phyloP scores from a whole-genome alignment of 768 basidiomycete species.

The Calvatia gigantea region DNA sequence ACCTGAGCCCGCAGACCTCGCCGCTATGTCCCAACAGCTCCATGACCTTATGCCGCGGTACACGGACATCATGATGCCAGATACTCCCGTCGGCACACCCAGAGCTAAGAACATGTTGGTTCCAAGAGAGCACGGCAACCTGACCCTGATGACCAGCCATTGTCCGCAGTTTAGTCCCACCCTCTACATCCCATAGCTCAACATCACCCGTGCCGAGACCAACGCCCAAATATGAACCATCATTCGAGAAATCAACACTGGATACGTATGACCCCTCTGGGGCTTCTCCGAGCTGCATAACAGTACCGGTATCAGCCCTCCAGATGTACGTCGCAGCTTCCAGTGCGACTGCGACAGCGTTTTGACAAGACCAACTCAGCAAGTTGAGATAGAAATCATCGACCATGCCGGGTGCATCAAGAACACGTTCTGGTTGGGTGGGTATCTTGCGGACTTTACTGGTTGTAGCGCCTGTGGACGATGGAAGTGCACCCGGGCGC shows the following conservation, averaged over 20 bases:
- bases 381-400: constrained; percentile 99
- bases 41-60: constrained; percentile 84
- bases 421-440: constrained; percentile 85
- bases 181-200: constrained; percentile 92
- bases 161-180: constrained; percentile 76
- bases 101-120: constrained; percentile 78
- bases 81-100: constrained; percentile 95
- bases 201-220: constrained; percentile 81
- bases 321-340: constrained; percentile 88
- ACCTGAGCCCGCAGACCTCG: constrained; percentile 90
- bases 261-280: constrained; percentile 75
- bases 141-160: constrained; percentile 88
- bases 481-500: constrained; percentile 57
- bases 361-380: constrained; percentile 82
- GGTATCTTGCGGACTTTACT: constrained; percentile 81
- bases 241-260: constrained; percentile 74
- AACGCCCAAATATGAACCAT: constrained; percentile 78
- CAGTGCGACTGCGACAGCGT: constrained; percentile 87
- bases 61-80: constrained; percentile 93
- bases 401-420: constrained; percentile 90
- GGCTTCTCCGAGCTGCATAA: constrained; percentile 73
- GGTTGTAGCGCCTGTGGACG: constrained; percentile 60
- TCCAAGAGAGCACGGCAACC: constrained; percentile 84
- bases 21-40: constrained; percentile 88
- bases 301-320: constrained; percentile 86